Evolutionary conservation across 345 rosid species (phyloP), one percentile per base, ranked within the genome.

Genomic region (Cochlearia excelsa): DNA sequence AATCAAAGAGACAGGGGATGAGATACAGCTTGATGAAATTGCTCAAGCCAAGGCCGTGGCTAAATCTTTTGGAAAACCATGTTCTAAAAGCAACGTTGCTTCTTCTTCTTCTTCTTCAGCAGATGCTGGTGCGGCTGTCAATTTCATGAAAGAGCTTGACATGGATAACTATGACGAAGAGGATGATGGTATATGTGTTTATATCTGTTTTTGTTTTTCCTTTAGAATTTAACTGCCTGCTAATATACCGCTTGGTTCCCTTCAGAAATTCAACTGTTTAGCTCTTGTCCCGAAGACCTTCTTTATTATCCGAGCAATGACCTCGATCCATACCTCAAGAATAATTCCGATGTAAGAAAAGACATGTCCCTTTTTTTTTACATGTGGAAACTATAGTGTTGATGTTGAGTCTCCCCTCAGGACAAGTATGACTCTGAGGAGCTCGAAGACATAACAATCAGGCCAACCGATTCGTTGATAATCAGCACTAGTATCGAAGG

Each of bases 291-390:
- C 27, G 92, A 84, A 39, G 87, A 84, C 23, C 23, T 16, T 64
- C 82, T 82, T 68, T 84, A 83, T 75, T 86, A 89, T 61, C 77
- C 89, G 43, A 89, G 86, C 63, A 93, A 93, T 81, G 83, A 79
- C 7, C 68, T 81, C 84, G 98, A 88, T 58, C 97, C 97, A 37
- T 84, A 81, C 71, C 69, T 92, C 66, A 68, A 80, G 57, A 68
- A 80, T 62, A 11, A 67, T 88, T 7, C 70, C 11, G 75, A 77
- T 56, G 97, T 88, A 72, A 76, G 82, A 51, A 54, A 62, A 42
- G 29, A 9, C 31, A 45, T 49, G 1, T 2, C 2, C 2, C 26
- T 16, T 33, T 26, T 44, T 3, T 47, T 23, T 39, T 33, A 26
- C 41, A 6, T 51, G 3, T 47, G 16, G 10, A n/a, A 66, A 41